Conservation (phyloP, 2,329 filamentous ascomycete species). For the Neofusicoccum laricinum region DNA sequence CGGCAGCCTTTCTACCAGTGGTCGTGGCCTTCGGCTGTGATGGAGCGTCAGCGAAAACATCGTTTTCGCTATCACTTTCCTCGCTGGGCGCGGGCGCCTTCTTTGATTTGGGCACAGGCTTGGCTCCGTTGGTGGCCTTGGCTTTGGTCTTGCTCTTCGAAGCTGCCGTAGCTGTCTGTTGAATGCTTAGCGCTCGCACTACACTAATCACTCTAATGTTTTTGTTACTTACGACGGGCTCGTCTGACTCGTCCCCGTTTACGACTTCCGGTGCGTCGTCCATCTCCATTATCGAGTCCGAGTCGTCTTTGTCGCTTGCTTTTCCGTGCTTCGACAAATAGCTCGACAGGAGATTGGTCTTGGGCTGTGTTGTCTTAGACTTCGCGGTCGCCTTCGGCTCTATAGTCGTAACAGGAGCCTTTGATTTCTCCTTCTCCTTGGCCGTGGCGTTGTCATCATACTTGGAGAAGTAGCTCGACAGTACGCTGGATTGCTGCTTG, state of each 20-base stretch:
- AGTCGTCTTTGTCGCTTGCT: constrained; percentile 19
- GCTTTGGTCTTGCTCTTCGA: constrained; percentile 25
- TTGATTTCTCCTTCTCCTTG: constrained; percentile 27
- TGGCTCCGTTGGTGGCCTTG: constrained; percentile 34
- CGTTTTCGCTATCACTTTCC: constrained; percentile 40
- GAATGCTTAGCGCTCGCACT: neutral
- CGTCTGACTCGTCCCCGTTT: neutral
- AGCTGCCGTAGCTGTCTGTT: constrained; percentile 25
- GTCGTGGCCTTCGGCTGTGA: neutral
- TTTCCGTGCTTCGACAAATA: constrained; percentile 19
- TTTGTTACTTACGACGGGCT: neutral
- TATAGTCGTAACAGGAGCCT: constrained; percentile 36
- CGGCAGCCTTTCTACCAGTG: neutral
- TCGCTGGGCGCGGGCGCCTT: constrained; percentile 22
- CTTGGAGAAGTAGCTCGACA: constrained; percentile 14
- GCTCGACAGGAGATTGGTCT: constrained; percentile 6
- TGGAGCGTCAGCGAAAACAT: constrained; percentile 21
- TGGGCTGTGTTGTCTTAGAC: constrained; percentile 32
- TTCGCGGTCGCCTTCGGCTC: constrained; percentile 41
- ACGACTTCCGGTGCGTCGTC: constrained; percentile 23
- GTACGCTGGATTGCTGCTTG: constrained; percentile 30
- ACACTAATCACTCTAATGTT: neutral
- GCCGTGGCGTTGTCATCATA: constrained; percentile 9
- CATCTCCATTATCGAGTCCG: constrained; percentile 24
- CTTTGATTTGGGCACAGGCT: neutral